Evolutionary conservation across 495 filamentous ascomycete species (phyloP).

Genomic region (Eremomyces bilateralis): DNA sequence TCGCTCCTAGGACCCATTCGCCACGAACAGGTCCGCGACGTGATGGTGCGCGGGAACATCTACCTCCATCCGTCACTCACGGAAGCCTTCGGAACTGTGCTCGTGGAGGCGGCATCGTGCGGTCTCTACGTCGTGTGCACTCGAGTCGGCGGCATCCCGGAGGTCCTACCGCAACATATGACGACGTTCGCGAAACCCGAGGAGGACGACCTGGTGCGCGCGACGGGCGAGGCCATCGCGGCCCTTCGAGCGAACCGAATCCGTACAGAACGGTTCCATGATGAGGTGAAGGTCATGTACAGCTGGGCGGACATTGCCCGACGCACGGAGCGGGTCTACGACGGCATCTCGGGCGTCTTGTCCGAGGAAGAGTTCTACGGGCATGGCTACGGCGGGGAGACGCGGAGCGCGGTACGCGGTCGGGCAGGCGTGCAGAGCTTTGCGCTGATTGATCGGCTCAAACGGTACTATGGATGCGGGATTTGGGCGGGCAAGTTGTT

Average conservation of each 20-base stretch:
- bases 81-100: constrained; percentile 92
- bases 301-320: constrained; percentile 88
- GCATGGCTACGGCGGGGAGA: constrained; percentile 34
- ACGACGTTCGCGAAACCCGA: constrained; percentile 84
- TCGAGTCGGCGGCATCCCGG: constrained; percentile 86
- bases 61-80: constrained; percentile 90
- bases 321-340: constrained; percentile 84
- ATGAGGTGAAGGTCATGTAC: constrained; percentile 94
- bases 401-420: constrained; percentile 47
- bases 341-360: constrained; percentile 68
- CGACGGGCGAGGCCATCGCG: constrained; percentile 63
- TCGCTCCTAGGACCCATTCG: constrained; percentile 78
- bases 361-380: constrained; percentile 76
- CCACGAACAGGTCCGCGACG: constrained; percentile 89
- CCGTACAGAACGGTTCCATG: constrained; percentile 82
- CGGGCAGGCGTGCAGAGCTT: constrained; percentile 58
- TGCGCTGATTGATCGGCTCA: constrained; percentile 80
- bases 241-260: constrained; percentile 63
- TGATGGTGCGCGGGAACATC: constrained; percentile 96
- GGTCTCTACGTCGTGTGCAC: constrained; percentile 93
- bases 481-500: constrained; percentile 98
- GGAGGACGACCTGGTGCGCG: constrained; percentile 70
- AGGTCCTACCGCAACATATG: constrained; percentile 86
- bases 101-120: constrained; percentile 90
- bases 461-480: constrained; percentile 97